These are phyloP conservation scores for Pontederia paniculata DNA, from an alignment of 176 grass and related monocot genomes.

Conservation along the genomic window DNA sequence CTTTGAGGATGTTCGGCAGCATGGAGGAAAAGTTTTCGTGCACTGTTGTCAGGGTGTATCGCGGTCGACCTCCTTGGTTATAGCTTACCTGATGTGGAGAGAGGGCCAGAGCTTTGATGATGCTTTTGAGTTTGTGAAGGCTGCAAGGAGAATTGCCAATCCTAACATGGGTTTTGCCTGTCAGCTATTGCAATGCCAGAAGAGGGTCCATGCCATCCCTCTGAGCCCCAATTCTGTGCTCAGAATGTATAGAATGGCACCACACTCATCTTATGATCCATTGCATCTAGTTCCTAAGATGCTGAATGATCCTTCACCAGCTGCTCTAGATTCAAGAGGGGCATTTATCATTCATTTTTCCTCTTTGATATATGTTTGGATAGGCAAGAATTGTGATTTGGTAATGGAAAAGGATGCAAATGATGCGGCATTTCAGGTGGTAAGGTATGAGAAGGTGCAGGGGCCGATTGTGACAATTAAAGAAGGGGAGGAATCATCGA, in stretches of 20 bases:
- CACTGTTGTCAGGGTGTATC: conserved; percentile 98
- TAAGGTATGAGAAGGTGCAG: conserved; percentile 94
- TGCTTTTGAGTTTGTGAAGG: conserved; percentile 82
- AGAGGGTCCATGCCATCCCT: conserved; percentile 84
- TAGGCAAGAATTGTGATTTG: conserved; percentile 53
- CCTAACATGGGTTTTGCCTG: conserved; percentile 98
- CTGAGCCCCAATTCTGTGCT: conserved; percentile 83
- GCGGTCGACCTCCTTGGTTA: conserved; percentile 77
- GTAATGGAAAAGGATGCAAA: conserved; percentile 92
- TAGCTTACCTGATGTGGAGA: conserved; percentile 98
- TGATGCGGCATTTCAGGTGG: conserved; percentile 74
- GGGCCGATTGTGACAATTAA: conserved; percentile 48
- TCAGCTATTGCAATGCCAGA: conserved; percentile 94
- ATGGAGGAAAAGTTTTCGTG: conserved; percentile 67
- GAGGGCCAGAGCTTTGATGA: conserved; percentile 95
- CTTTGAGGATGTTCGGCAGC: conserved; percentile 95
- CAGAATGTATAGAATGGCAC: conserved; percentile 83
- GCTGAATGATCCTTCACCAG: conserved; percentile 70
- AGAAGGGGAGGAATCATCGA: conserved; percentile 70
- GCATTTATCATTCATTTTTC: conserved; percentile 82
- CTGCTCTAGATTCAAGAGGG: conserved; percentile 75
- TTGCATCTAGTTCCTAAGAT: conserved; percentile 92
- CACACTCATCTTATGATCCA: conserved; percentile 78
- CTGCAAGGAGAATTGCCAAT: conserved; percentile 85
- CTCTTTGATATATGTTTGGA: conserved; percentile 90